Evolutionary conservation across 2,329 filamentous ascomycete genomes (phyloP), one percentile per base, ranked within the genome.

Genomic region (Phoma sp.): DNA sequence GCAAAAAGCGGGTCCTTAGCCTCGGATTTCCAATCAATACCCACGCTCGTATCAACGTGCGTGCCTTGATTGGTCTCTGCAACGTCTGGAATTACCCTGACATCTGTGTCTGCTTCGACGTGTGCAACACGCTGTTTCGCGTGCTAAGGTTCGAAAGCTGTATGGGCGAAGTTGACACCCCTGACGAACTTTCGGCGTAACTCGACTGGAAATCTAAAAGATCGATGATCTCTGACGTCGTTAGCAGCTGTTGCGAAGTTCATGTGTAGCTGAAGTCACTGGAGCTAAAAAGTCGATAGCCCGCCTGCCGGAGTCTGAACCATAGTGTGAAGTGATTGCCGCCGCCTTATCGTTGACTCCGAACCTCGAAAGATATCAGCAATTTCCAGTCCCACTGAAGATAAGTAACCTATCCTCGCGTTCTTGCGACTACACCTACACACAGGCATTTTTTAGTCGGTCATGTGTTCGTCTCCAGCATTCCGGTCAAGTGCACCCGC

Each of bases 191-290:
- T 37, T 56, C 47, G 53, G 53, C 51, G 45, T 56, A 30, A 55
- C 25, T 56, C 29, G 20, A 38, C 23, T 29, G n/a, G 50, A 42
- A 56, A 42, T n/a, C 50, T 52, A 52, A 32, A 49, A 37, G 38
- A 39, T 56, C 52, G 33, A 25, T 37, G 25, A 25, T 47, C 26
- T 21, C 51, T 63, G 61, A 61, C 58, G 61, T 63, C 52, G 58
- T 39, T 45, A 30, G 38, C 10, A 49, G 42, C 38, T 32, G 43
- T 60, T 46, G 40, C 49, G 39, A 33, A 25, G 36, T 21, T 10
- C 25, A 17, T 36, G 42, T 40, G 52, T 48, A 58, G 52, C 36
- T 54, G 57, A 58, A 59, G 34, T 45, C 46, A 49, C 46, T 39
- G 45, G n/a, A n/a, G n/a, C n/a, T n/a, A n/a, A n/a, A n/a, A 48